These are phyloP conservation scores for Sideroxylon spinosum DNA, from an alignment of 179 eudicot genomes.

Conservation along the genomic window DNA sequence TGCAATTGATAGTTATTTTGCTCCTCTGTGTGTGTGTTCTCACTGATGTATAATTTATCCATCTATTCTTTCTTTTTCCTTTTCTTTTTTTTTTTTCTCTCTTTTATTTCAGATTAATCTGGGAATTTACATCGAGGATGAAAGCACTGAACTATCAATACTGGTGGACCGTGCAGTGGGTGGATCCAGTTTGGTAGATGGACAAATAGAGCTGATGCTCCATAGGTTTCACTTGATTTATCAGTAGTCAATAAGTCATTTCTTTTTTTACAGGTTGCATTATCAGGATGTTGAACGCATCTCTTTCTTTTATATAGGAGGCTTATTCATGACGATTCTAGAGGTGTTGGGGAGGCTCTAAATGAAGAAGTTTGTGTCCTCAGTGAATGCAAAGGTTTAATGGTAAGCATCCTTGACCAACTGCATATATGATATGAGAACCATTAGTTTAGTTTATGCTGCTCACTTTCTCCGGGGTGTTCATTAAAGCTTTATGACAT, in stretches of 20 bases:
- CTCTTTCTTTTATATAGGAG: constrained; percentile 45
- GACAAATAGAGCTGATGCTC: constrained; percentile 93
- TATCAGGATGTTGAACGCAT: neutral
- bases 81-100: constrained; percentile 20
- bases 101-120: constrained; percentile 56
- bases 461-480: neutral
- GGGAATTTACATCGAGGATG: constrained; percentile 77
- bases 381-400: constrained; percentile 62
- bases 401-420: constrained; percentile 34
- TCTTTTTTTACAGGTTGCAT: neutral
- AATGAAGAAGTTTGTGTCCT: constrained; percentile 75
- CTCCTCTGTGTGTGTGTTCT: neutral
- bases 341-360: constrained; percentile 90
- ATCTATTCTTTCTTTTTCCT: neutral
- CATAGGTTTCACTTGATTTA: constrained; percentile 52
- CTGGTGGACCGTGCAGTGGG: constrained; percentile 94
- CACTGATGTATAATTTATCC: neutral
- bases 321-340: constrained; percentile 69
- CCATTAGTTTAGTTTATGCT: neutral
- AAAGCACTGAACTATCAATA: constrained; percentile 64
- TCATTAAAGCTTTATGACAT: neutral
- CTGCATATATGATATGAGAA: constrained; percentile 5
- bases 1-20: neutral
- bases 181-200: constrained; percentile 83
- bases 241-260: neutral